A percentile compares a stretch with the other conserved stretches of the same genome.
Conservation (phyloP, 805 yeast species). For the Hemisphaericaspora nanyangensis region DNA sequence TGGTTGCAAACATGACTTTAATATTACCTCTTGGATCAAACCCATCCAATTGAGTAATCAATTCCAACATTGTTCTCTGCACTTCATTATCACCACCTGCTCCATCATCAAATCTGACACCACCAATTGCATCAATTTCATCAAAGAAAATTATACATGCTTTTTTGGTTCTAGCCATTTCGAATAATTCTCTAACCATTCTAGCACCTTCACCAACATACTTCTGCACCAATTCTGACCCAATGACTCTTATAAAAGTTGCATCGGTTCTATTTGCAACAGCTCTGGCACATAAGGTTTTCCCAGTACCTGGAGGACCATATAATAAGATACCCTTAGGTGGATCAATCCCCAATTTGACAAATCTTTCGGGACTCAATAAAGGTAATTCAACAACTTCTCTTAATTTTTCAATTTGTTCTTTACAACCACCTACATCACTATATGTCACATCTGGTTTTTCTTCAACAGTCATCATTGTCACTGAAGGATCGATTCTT, state of each 20-base stretch:
- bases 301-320: constrained; percentile 99
- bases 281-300: constrained; percentile 96
- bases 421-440: constrained; percentile 98
- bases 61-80: constrained; percentile 97
- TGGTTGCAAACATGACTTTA: constrained; percentile 99
- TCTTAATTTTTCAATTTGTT: constrained; percentile 92
- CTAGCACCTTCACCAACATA: constrained; percentile 99
- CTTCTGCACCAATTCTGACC: constrained; percentile 96
- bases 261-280: constrained; percentile 99
- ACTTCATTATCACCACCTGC: constrained; percentile 99
- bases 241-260: constrained; percentile 95
- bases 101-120: constrained; percentile 99
- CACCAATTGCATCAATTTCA: constrained; percentile 98
- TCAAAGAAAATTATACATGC: constrained; percentile 98
- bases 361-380: constrained; percentile 94
- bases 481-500: constrained; percentile 93
- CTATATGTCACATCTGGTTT: constrained; percentile 98
- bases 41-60: constrained; percentile 96
- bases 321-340: constrained; percentile 95
- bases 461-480: constrained; percentile 99
- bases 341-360: constrained; percentile 95
- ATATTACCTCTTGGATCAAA: constrained; percentile 98
- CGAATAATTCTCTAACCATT: constrained; percentile 97
- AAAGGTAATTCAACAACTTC: constrained; percentile 95
- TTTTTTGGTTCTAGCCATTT: constrained; percentile 97